A percentile compares a stretch with the other conserved stretches of the same genome.
These are phyloP conservation scores for Williopsis jadinii DNA, from an alignment of 1,139 yeast species.

Conservation along the genomic window DNA sequence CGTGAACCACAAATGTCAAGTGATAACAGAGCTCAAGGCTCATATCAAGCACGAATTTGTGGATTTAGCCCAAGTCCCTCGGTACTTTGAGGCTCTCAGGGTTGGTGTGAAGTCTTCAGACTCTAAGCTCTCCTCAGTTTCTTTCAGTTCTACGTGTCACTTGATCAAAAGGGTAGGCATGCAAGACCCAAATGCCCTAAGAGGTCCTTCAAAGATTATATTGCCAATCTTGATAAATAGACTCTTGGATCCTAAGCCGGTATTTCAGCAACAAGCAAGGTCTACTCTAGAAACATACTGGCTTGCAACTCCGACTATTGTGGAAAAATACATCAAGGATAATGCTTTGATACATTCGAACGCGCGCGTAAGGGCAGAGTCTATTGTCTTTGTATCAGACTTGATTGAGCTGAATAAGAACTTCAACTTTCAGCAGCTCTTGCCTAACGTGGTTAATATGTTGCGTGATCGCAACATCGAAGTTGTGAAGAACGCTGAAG, in stretches of 20 bases:
- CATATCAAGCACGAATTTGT: slow-evolving; percentile 65
- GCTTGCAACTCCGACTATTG: slow-evolving; percentile 52
- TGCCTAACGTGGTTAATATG: slow-evolving; percentile 34
- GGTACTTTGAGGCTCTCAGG: slow-evolving; percentile 52
- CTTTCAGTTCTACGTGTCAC: slow-evolving; percentile 70
- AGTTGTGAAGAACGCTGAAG: slow-evolving; percentile 29
- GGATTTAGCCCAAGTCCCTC: slow-evolving; percentile 43
- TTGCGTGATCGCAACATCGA: slow-evolving; percentile 28
- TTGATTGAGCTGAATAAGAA: slow-evolving; percentile 32
- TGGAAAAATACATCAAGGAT: slow-evolving; percentile 42
- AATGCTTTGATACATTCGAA: slow-evolving; percentile 43
- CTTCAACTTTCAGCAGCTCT: slow-evolving; percentile 35
- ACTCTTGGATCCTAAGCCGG: slow-evolving; percentile 41
- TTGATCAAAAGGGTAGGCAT: slow-evolving; percentile 68
- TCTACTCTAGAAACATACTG: slow-evolving; percentile 60
- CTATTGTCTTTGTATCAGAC: slow-evolving; percentile 31
- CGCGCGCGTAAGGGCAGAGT: slow-evolving; percentile 36
- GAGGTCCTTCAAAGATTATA: slow-evolving; percentile 40
- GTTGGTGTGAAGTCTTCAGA: slow-evolving; percentile 38
- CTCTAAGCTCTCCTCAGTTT: slow-evolving; percentile 35
- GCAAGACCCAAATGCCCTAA: slow-evolving; percentile 56
- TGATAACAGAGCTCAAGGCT: slow-evolving; percentile 49
- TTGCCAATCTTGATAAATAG: slow-evolving; percentile 52
- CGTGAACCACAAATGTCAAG: slow-evolving; percentile 30
- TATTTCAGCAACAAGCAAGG: slow-evolving; percentile 42